These are phyloP conservation scores for Fusarium equiseti DNA, from an alignment of 2,329 filamentous ascomycete genomes.

Conservation along the genomic window DNA sequence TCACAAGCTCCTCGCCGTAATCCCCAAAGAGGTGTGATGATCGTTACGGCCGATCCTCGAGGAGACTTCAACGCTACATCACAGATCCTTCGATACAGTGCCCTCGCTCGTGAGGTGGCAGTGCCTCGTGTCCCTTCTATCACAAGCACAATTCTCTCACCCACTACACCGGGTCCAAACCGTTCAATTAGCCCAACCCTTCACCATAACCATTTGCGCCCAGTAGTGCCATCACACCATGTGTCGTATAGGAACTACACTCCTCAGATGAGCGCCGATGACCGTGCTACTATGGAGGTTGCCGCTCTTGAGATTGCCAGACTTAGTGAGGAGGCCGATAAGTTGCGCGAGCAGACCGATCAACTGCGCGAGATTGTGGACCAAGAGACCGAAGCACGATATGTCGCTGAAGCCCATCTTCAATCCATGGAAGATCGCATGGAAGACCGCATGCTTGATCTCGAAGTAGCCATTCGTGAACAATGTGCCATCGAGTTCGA, in stretches of 20 bases:
- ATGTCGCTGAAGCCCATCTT: slow-evolving; percentile 79
- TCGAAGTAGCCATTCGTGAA: slow-evolving; percentile 88
- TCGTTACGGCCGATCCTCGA: slow-evolving; percentile 91
- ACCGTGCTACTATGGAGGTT: slow-evolving; percentile 81
- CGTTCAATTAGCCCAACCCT: slow-evolving; percentile 50
- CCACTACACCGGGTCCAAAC: slow-evolving; percentile 43
- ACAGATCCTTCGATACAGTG: slow-evolving; percentile 94
- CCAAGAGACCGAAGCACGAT: slow-evolving; percentile 76
- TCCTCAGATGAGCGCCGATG: slow-evolving; percentile 57
- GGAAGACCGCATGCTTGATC: slow-evolving; percentile 72
- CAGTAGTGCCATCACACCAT: slow-evolving; percentile 57
- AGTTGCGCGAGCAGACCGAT: slow-evolving; percentile 74
- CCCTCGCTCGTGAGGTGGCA: slow-evolving; percentile 91
- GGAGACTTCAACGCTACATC: slow-evolving; percentile 98
- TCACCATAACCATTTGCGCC: slow-evolving; percentile 54
- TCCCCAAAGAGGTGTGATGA: slow-evolving; percentile 92
- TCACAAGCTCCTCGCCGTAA: slow-evolving; percentile 63
- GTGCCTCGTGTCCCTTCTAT: slow-evolving; percentile 89
- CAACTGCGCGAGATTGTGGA: slow-evolving; percentile 39
- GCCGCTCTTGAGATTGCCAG: slow-evolving; percentile 84
- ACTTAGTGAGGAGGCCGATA: slow-evolving; percentile 78
- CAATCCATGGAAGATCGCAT: slow-evolving; percentile 76
- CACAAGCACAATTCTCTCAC: slow-evolving; percentile 73
- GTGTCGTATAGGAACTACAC: slow-evolving; percentile 55
- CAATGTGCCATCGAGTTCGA: slow-evolving; percentile 93